Percentiles rank a stretch among this genome's conserved stretches.
These are phyloP conservation scores for Musa acuminata DNA, from an alignment of 176 grass and related monocot genomes.

Conservation along the genomic window DNA sequence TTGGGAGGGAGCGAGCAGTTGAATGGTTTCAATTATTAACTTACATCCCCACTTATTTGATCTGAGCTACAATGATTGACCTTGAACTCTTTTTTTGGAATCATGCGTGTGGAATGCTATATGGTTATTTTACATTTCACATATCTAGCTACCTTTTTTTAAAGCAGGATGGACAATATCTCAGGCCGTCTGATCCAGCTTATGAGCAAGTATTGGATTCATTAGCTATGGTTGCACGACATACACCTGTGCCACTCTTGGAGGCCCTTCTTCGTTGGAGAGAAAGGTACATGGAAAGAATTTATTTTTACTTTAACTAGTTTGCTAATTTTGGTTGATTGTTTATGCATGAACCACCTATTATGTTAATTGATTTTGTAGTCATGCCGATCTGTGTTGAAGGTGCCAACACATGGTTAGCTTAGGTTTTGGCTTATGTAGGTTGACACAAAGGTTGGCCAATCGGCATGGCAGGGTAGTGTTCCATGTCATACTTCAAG, in stretches of 20 bases:
- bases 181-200: conserved; percentile 84
- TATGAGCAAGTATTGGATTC: conserved; percentile 98
- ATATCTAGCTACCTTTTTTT: neutral
- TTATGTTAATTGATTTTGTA: too few species aligned
- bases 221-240: conserved; percentile 91
- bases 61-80: too few species aligned
- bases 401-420: too few species aligned
- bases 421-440: too few species aligned
- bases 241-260: conserved; percentile 92
- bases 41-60: too few species aligned
- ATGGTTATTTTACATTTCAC: neutral
- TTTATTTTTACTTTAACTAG: neutral
- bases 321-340: neutral
- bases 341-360: too few species aligned
- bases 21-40: too few species aligned
- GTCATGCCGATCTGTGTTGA: too few species aligned
- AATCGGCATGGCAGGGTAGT: too few species aligned
- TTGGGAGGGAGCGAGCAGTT: too few species aligned
- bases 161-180: conserved; percentile 78
- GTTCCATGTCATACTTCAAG: too few species aligned
- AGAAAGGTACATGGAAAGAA: conserved; percentile 49
- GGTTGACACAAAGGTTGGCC: too few species aligned
- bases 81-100: neutral
- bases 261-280: conserved; percentile 99
- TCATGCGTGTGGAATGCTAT: neutral